Conservation (phyloP, 805 yeast genomes). For the Danielozyma ontarioensis region DNA sequence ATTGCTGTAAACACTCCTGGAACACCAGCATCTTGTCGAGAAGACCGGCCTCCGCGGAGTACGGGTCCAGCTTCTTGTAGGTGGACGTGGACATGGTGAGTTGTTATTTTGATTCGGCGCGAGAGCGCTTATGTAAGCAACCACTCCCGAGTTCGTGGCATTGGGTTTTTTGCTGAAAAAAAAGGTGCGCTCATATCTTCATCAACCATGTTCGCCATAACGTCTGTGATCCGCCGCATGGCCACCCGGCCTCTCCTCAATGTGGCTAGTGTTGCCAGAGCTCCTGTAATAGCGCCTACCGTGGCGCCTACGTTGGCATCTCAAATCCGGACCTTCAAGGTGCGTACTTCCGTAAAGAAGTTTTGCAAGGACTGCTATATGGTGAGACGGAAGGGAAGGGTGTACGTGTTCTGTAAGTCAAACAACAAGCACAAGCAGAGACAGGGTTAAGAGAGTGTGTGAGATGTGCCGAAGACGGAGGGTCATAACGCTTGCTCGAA, state of each 20-base stretch:
- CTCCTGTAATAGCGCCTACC: too few species aligned
- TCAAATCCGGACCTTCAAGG: constrained; percentile 85
- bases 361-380: constrained; percentile 85
- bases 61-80: constrained; percentile 80
- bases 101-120: constrained; percentile 7
- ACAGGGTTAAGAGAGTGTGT: constrained; percentile 52
- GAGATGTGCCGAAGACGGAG: not conserved
- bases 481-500: not conserved
- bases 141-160: too few species aligned
- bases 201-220: constrained; percentile 13
- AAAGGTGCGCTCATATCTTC: not conserved
- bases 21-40: constrained; percentile 97
- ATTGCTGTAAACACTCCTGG: constrained; percentile 90
- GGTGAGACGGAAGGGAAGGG: constrained; percentile 93
- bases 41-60: constrained; percentile 47
- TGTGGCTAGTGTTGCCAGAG: not conserved
- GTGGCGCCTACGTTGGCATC: too few species aligned
- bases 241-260: not conserved
- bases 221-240: constrained; percentile 6
- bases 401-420: constrained; percentile 87
- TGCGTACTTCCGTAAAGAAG: constrained; percentile 88
- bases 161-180: not conserved
- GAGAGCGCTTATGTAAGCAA: constrained; percentile 8
- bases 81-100: constrained; percentile 68
- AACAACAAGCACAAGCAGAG: constrained; percentile 94